Percentiles rank a stretch among this genome's conserved stretches.
These are phyloP conservation scores for Coemansia sp. DNA, from an alignment of 192 early-diverging fungal species.

Conservation along the genomic window DNA sequence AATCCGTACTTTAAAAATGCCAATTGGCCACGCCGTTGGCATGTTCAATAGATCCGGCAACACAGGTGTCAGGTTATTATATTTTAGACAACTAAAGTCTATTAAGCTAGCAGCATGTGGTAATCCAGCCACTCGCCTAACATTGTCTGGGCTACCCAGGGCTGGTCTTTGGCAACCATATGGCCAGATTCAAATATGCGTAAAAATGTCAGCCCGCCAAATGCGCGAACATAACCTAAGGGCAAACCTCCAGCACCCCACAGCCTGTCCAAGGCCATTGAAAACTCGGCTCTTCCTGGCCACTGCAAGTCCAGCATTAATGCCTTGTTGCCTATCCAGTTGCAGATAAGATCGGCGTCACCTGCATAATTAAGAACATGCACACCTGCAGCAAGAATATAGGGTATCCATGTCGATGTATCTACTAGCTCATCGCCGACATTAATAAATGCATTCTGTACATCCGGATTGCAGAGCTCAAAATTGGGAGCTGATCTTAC, in stretches of 20 bases:
- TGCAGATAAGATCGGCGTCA: conserved; percentile 88
- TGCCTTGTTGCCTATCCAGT: conserved; percentile 79
- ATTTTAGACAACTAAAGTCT: not conserved
- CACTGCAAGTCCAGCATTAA: conserved; percentile 81
- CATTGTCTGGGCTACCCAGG: conserved; percentile 70
- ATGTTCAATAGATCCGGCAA: too few relatives aligned
- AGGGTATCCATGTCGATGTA: conserved; percentile 59
- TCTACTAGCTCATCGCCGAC: conserved; percentile 83
- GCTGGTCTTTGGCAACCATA: conserved; percentile 90
- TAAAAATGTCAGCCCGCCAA: conserved; percentile 76
- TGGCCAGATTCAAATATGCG: conserved; percentile 80
- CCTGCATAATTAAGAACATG: conserved; percentile 83
- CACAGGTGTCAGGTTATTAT: not conserved
- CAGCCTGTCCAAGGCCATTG: conserved; percentile 62
- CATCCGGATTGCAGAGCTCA: conserved; percentile 73
- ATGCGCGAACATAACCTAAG: conserved; percentile 63
- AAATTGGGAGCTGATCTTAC: conserved; percentile 58
- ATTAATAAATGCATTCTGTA: conserved; percentile 74
- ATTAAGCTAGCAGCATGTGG: not conserved
- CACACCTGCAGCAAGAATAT: conserved; percentile 70
- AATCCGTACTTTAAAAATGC: too few relatives aligned
- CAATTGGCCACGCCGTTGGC: too few relatives aligned
- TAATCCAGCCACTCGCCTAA: conserved; percentile 71
- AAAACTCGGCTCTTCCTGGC: conserved; percentile 69
- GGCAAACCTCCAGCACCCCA: conserved; percentile 63